Base-by-base conservation (phyloP, 1,139 yeast genomes). In the Lodderomyces elongisporus region DNA sequence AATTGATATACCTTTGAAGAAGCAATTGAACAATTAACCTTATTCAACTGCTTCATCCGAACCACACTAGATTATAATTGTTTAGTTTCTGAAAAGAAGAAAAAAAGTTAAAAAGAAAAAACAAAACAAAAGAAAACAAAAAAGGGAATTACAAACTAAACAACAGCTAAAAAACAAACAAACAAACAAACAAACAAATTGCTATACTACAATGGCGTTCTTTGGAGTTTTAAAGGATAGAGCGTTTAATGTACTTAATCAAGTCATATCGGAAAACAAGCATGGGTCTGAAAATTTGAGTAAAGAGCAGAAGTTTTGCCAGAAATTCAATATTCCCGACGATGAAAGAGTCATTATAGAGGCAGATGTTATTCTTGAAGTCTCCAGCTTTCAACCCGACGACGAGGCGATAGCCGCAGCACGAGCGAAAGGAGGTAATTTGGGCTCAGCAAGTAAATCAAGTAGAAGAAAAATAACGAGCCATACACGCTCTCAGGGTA, bases 291-390 rank as follows among this genome's bases (percentile, higher is more conserved):
- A 41, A 36, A 66, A 47, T 13, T 70, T 73, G 14, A 54, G 82
- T 23, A 74, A 74, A 42, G 93, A 84, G 49, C 91, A 87, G 57
- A 54, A 69, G 31, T 81, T 88, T 49, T 75, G 87, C 45, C 58
- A 62, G 28, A 79, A 77, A 38, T 82, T 75, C 60, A 70, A 70
- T 18, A 64, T 89, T 8, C 96, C 97, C 1, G 78, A 73, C 28
- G 70, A 70, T 1, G 95, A 91, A 51, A 56, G 66, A 3, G 67
- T 87, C 10, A 48, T 84, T 35, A 79, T 75, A 40, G 85, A 83
- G 47, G 73, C 78, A 8, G 71, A 79, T 12, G 93, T 83, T 0
- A 94, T 85, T 51, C 60, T 87, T 2, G 22, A 7, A 7, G 7
- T 8, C 22, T 20, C 22, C 10, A 8, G 9, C 9, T n/a, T n/a